Evolutionary conservation across 148 eudicot genomes (phyloP), one percentile per base, ranked within the genome.

Genomic region (Oxyria digyna): DNA sequence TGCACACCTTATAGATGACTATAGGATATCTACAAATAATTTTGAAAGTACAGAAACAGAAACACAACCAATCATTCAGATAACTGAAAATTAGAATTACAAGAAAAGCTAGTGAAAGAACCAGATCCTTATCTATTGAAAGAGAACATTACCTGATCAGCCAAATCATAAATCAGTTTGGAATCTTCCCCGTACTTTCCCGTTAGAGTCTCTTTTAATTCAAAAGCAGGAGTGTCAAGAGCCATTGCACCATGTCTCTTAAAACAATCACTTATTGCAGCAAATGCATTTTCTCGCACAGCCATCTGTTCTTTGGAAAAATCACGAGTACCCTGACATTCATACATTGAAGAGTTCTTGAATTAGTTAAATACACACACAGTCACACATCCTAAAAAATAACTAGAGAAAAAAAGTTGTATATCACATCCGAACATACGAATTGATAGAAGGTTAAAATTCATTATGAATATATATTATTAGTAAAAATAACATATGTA

Each of bases 131-230:
- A n/a, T n/a, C n/a, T n/a, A n/a, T 77, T 12, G n/a, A 24, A 20
- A 63, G 2, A 69, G 67, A 14, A 64, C 29, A 29, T 63, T 73
- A 88, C 99, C 97, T 95, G 99, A 80, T 95, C 99, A 74, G 97
- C 99, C 72, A 95, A 87, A 88, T 95, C 99, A 81, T 91, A 95
- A 69, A 95, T 88, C 78, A 91, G 77, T 62, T 95, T 95, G 27
- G 99, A 95, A 69, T 95, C 99, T 79, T 95, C 99, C 62, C 99
- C 96, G 68, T 95, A 91, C 72, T 95, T 95, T 15, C 99, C 99
- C 87, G 76, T 88, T 42, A 95, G 83, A 73, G 99, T 95, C 78
- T 91, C 99, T 70, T 87, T 87, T 79, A 95, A 69, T 78, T 95
- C 99, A 83, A 95, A 91, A 64, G 76, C 97, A 78, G 99, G 99